Conservation (phyloP, 2,329 filamentous ascomycete genomes). For the Sporothrix phasma region DNA sequence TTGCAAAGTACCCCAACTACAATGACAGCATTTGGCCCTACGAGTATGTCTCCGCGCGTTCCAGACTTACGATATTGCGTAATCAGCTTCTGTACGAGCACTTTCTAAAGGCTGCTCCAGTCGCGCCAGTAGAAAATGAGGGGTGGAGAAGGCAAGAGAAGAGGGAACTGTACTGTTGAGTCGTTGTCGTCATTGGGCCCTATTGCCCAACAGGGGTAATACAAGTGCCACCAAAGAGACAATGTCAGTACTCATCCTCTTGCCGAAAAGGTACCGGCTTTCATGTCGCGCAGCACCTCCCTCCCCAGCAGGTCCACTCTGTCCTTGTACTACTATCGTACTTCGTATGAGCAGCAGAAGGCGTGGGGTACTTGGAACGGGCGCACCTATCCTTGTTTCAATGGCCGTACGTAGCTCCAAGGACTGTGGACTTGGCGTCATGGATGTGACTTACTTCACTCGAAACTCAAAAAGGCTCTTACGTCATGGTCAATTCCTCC, state of each 20-base stretch:
- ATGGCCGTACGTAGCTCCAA: background rate
- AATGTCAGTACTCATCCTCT: too few relatives aligned
- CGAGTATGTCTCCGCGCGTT: background rate
- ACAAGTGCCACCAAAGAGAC: too few relatives aligned
- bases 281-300: background rate
- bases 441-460: background rate
- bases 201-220: too few relatives aligned
- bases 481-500: background rate
- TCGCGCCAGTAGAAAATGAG: background rate
- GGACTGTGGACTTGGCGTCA: background rate
- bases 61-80: background rate
- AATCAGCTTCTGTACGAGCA: background rate
- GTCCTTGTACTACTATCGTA: background rate
- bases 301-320: background rate
- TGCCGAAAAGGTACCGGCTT: background rate
- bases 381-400: background rate
- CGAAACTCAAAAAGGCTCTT: background rate
- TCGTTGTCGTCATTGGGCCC: constrained; percentile 1
- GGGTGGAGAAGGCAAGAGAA: background rate
- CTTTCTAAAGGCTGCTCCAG: background rate
- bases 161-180: background rate
- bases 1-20: background rate
- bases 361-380: background rate
- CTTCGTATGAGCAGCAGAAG: background rate
- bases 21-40: background rate